These are phyloP conservation scores for Tetradesmus lagerheimii DNA, from an alignment of 139 green algal species.

Conservation along the genomic window DNA sequence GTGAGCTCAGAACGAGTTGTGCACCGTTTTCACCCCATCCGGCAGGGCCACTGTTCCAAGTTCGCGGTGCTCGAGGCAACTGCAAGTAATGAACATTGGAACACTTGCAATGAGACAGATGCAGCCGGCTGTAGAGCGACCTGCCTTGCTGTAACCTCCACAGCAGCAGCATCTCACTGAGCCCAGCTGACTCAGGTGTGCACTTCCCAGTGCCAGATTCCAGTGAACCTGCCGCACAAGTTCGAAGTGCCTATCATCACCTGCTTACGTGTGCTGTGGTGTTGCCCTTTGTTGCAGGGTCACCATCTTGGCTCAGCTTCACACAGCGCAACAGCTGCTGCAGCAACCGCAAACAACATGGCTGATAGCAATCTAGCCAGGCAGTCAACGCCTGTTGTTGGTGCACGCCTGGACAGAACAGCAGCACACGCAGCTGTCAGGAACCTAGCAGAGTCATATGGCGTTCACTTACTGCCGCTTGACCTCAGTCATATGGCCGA, in stretches of 20 bases:
- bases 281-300: not conserved
- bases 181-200: not conserved
- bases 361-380: not conserved
- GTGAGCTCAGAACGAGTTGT: not conserved
- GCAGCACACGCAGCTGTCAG: slow-evolving; percentile 42
- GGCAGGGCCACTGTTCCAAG: not conserved
- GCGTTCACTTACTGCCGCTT: slow-evolving; percentile 33
- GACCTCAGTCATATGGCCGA: not conserved
- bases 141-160: not conserved
- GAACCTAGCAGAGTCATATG: slow-evolving; percentile 38
- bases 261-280: not conserved
- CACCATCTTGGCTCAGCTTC: not conserved
- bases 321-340: not conserved
- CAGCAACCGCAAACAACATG: not conserved
- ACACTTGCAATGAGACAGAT: not conserved
- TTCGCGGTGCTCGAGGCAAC: not conserved
- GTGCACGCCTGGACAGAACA: slow-evolving; percentile 15
- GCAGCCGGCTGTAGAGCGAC: not conserved
- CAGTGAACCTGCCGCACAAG: not conserved
- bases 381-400: not conserved
- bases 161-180: not conserved
- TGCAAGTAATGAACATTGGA: not conserved
- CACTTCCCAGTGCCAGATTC: not conserved
- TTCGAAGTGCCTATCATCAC: not conserved
- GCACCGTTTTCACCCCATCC: not conserved